Conservation (phyloP, 192 early-diverging fungal genomes). For the Oehlia diaphana region DNA sequence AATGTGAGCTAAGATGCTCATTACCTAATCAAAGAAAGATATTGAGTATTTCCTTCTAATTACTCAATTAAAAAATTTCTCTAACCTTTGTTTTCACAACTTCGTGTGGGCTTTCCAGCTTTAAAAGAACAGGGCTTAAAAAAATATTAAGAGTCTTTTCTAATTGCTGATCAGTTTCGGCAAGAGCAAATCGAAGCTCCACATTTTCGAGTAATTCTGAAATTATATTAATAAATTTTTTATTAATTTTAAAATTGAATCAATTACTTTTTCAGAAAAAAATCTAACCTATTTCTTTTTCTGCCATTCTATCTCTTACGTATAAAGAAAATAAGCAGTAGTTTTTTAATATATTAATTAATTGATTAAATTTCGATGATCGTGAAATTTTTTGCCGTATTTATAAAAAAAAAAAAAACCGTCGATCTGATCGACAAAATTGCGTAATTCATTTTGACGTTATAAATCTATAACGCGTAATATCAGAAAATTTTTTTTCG, state of each 20-base stretch:
- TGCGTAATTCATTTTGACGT: neutral
- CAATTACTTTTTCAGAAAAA: neutral
- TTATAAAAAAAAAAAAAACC: neutral
- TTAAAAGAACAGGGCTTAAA: constrained; percentile 68
- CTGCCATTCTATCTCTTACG: neutral
- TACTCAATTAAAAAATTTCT: neutral
- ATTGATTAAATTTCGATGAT: neutral
- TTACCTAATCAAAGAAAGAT: constrained; percentile 51
- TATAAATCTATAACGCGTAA: neutral
- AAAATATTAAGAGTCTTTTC: constrained; percentile 62
- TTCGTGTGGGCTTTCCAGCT: constrained; percentile 56
- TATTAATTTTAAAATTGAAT: neutral
- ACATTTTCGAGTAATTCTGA: constrained; percentile 65
- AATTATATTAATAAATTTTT: neutral
- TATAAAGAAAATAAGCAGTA: neutral
- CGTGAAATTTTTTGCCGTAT: neutral
- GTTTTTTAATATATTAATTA: too few species aligned
- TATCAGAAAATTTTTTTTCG: neutral
- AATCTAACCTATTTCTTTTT: neutral
- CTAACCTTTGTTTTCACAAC: constrained; percentile 46
- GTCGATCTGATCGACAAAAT: neutral
- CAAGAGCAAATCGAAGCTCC: constrained; percentile 73
- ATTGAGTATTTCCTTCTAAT: neutral
- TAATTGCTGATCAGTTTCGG: constrained; percentile 65
- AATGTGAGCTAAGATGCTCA: constrained; percentile 77